Base-by-base conservation (phyloP, 352 stramenopile genomes). In the Phytophthora pisi region DNA sequence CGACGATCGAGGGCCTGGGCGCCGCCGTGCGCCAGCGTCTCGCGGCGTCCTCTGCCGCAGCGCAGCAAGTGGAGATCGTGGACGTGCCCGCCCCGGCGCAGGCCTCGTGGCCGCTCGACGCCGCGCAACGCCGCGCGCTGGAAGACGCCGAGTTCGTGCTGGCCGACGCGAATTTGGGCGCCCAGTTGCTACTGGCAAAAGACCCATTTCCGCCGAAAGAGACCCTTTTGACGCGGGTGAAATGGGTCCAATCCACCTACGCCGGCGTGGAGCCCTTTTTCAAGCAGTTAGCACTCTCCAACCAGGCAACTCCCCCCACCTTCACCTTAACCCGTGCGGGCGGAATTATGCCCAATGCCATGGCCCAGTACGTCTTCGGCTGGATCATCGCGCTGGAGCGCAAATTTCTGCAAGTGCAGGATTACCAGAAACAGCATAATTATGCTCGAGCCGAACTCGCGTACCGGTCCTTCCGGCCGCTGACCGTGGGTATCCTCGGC, bases 401-500 rank as follows among this genome's bases (percentile, higher is more conserved):
- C 54, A 84, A 78, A 54, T 83, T 88, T 46, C 51, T 85, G n/a
- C 64, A 85, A 10, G 71, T 75, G 16, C 61, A 66, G 36, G 52
- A 51, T 7, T 75, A 60, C 58, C 75, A 87, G 51, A 31, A 47
- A 4, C 49, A 79, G 40, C 58, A 62, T 15, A 18, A 70, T 11
- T 86, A 82, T 23, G 72, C 70, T 28, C 51, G 63, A 16, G 42
- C 31, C 5, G 51, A 74, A 36, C 56, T 80, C 15, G 70, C 58
- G 31, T 83, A 81, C 40, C 70, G 74, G 8, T 66, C 71, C 10
- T 81, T 74, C 42, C 57, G 61, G 13, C 50, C 70, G 18, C 56
- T 91, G 26, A 89, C 79, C 1, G 57, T 91, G 8, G 71, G 77
- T 2, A 78, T 91, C 45, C 70, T 91, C 11, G 82, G 82, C 2